Base-by-base conservation (phyloP, 2,329 filamentous ascomycete species). In the Xylariaceae sp. region DNA sequence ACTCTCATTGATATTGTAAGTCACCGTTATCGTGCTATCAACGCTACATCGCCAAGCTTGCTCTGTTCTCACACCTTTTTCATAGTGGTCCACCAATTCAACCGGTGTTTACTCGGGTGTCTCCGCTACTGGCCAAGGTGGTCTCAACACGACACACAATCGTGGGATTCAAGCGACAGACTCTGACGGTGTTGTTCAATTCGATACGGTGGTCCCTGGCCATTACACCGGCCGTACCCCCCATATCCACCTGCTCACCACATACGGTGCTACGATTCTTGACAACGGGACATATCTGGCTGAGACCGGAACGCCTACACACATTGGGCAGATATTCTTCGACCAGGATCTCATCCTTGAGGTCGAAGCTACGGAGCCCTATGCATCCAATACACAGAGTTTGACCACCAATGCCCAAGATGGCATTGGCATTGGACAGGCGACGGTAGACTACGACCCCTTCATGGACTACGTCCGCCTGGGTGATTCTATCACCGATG, bases 311-410 rank as follows among this genome's bases (percentile, higher is more conserved):
- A 71, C 69, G 42, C 71, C 79, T 38, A 76, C 77, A 4, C 80
- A 84, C 66, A 75, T 83, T 42, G 81, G 81, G 14, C 81, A 85
- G 63, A 66, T 84, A 49, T 84, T 82, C 73, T 80, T 83, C 63
- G 79, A 83, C 64, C 76, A 83, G 59, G 70, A 73, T 59, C 75
- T 84, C 22, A 28, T 28, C 74, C 81, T 57, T 53, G 62, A 5
- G 60, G 78, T 83, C 50, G 75, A 80, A 55, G 60, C 63, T 18
- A 69, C 67, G 1, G 57, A 63, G 2, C 79, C 80, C 1, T 77
- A 78, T 65, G 61, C 45, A 31, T 63, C 63, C 48, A 78, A 78
- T 63, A 68, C 58, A 1, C 70, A 75, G 57, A 53, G 54, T 0
- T 48, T 76, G 17, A 81, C 75, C 10, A 66, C 65, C 47, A 83